Evolutionary conservation across 306 rosid species (phyloP).

Genomic region (Cucumis melo): DNA sequence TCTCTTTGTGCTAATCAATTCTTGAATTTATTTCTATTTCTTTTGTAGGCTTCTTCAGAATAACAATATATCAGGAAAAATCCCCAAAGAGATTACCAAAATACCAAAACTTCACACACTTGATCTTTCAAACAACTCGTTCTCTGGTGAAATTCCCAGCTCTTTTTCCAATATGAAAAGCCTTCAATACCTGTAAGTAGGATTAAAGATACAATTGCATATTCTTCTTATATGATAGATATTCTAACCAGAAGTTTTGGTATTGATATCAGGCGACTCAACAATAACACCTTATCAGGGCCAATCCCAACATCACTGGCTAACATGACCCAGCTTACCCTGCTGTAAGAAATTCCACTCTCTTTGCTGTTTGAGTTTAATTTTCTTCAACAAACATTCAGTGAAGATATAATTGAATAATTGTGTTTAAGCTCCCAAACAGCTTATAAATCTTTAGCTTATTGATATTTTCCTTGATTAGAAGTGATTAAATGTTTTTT

Average conservation of each 20-base stretch:
- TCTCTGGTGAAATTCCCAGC: conserved; percentile 58
- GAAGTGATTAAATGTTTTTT: not conserved
- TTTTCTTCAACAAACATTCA: not conserved
- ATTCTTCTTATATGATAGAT: not conserved
- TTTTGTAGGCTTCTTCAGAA: conserved; percentile 54
- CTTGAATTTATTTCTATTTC: not conserved
- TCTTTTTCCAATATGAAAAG: conserved; percentile 48
- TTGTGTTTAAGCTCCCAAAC: not conserved
- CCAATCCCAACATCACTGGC: conserved; percentile 70
- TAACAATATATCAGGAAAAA: conserved; percentile 61
- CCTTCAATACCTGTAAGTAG: conserved; percentile 71
- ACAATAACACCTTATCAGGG: conserved; percentile 66
- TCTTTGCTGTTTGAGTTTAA: not conserved
- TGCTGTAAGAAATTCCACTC: conserved; percentile 31
- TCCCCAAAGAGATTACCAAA: conserved; percentile 64
- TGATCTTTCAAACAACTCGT: conserved; percentile 69
- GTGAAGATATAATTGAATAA: not conserved
- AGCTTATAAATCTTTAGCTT: not conserved
- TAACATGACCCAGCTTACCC: conserved; percentile 57
- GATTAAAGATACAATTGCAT: not conserved
- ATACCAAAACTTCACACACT: conserved; percentile 67
- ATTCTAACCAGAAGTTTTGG: not conserved
- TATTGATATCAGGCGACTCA: conserved; percentile 53
- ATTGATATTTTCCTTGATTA: not conserved
- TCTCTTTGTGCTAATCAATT: not conserved